Evolutionary conservation across 257 asterid genomes (phyloP).

Genomic region (Capsicum baccatum): DNA sequence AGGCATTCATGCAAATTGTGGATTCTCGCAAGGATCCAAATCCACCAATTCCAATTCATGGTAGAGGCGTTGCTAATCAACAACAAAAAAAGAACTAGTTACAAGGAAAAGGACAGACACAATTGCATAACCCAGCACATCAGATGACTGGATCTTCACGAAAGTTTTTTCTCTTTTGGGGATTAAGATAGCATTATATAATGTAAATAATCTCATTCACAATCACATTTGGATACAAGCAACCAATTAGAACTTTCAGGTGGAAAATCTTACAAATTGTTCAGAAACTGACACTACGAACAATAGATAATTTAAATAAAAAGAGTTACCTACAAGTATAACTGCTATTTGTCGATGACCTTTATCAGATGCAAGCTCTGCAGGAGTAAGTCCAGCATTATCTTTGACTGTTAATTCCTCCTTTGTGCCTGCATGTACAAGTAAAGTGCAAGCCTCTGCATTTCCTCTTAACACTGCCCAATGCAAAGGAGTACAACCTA

Average conservation of each 20-base stretch:
- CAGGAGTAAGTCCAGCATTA: slow-evolving; percentile 86
- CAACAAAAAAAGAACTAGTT: not conserved
- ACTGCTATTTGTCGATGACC: slow-evolving; percentile 89
- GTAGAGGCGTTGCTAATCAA: not conserved
- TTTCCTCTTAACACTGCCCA: slow-evolving; percentile 97
- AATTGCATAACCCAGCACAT: not conserved
- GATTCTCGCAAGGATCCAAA: not conserved
- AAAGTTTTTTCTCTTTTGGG: not conserved
- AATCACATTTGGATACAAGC: not conserved
- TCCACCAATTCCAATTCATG: not conserved
- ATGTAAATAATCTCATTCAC: not conserved
- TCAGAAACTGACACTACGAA: not conserved
- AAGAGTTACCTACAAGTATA: slow-evolving; percentile 87
- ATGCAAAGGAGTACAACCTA: slow-evolving; percentile 98
- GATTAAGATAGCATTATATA: not conserved
- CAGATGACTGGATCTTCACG: not conserved
- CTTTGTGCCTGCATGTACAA: slow-evolving; percentile 90
- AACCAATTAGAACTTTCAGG: not conserved
- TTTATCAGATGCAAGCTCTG: slow-evolving; percentile 92
- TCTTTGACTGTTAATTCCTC: slow-evolving; percentile 71
- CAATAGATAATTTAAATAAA: slow-evolving; percentile 25
- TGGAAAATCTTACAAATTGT: not conserved
- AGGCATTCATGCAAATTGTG: slow-evolving; percentile 1
- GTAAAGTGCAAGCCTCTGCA: slow-evolving; percentile 89
- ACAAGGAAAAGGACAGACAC: not conserved